phyloP scores from a whole-genome alignment of 2,329 filamentous ascomycete species.

The Alternaria rosae region DNA sequence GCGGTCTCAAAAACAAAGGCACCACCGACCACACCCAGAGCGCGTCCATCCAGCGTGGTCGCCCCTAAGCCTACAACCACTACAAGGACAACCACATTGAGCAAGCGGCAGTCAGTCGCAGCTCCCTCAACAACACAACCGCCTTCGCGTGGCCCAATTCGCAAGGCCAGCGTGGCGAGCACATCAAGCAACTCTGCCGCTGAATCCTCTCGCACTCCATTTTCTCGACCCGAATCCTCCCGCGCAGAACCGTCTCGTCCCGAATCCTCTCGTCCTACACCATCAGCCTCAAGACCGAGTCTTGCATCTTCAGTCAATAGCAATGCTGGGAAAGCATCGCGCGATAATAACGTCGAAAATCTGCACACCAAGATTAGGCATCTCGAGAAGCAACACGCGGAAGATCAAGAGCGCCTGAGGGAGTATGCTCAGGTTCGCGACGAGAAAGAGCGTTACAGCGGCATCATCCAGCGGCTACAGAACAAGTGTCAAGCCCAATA shows the following conservation, averaged over 20 bases:
- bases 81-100: conserved; percentile 21
- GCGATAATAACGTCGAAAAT: conserved; percentile 69
- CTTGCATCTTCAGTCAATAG: conserved; percentile 24
- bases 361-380: conserved; percentile 86
- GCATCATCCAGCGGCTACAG: conserved; percentile 89
- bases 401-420: conserved; percentile 87
- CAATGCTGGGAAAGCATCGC: conserved; percentile 21
- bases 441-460: conserved; percentile 80
- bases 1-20: conserved; percentile 18
- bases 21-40: conserved; percentile 20
- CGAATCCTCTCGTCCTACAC: conserved; percentile 9
- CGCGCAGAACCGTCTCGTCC: conserved; percentile 1
- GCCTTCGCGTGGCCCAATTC: conserved; percentile 18
- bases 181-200: conserved; percentile 18
- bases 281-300: conserved; percentile 20
- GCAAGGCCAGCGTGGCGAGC: conserved; percentile 31
- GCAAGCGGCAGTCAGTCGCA: conserved; percentile 32
- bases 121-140: conserved; percentile 17
- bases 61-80: conserved; percentile 18
- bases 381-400: conserved; percentile 82
- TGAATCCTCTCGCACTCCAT: conserved; percentile 4
- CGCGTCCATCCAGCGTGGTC: conserved; percentile 36
- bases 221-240: not conserved
- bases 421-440: conserved; percentile 76
- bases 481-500: conserved; percentile 86